Evolutionary conservation across 768 basidiomycete species (phyloP), one percentile per base, ranked within the genome.

Genomic region (Suillus clintonianus): DNA sequence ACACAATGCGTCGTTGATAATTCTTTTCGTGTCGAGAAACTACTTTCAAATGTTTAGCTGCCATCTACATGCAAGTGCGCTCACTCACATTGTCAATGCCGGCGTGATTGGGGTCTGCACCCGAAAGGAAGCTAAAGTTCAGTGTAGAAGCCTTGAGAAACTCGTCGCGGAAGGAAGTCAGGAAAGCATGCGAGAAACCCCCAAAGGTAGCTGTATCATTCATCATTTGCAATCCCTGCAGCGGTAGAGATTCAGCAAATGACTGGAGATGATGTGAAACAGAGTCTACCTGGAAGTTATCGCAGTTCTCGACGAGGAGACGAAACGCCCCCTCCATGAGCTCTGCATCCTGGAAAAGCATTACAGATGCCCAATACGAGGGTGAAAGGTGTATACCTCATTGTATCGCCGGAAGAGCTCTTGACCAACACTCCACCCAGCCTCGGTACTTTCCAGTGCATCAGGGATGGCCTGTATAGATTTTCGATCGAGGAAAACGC

Each of bases 291-390:
- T 92, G 92, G 15, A 89, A 79, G 59, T 83, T 83, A 71, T 92
- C 84, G 69, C 90, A 91, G 67, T 92, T 91, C 71, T 94, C 92
- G 5, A 90, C 81, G 61, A 90, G 84, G 17, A 82, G 77, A 19
- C 92, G 83, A 59, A 93, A 78, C 14, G 86, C 80, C 5, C 83
- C 86, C 48, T 93, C 91, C 85, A 91, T 87, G 55, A 92, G 69
- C 57, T 83, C 83, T n/a, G 76, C 76, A 50, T 86, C 83, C 91
- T 92, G 62, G 8, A 24, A 27, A 51, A 43, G 48, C n/a, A 50
- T 45, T 67, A 34, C 67, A 56, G 47, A 2, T 19, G 10, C 17
- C 32, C 37, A 36, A 10, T 48, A 36, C 8, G 58, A 19, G 56
- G n/a, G 22, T 39, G 51, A 62, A 5, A n/a, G 22, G 43, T 34